Evolutionary conservation across 495 filamentous ascomycete species (phyloP).

Genomic region (Trichoderma gamsii): DNA sequence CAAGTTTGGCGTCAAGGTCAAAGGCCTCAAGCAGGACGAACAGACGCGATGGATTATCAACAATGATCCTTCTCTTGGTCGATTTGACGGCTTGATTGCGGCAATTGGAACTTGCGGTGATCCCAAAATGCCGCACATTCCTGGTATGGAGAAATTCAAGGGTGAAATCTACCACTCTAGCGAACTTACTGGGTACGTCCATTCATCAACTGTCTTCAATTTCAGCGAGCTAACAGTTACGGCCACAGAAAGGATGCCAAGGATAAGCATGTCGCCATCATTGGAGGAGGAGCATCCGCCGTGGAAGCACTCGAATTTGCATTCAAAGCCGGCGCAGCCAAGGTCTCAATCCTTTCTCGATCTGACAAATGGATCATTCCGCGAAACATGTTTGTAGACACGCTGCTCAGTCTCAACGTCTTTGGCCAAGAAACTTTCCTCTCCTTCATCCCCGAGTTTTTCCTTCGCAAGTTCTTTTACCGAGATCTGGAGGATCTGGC

Average conservation of each 20-base stretch:
- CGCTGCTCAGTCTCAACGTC: conserved; percentile 68
- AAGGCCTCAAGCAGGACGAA: conserved; percentile 60
- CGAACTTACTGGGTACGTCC: conserved; percentile 55
- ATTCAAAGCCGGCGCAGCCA: conserved; percentile 54
- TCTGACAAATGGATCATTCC: conserved; percentile 89
- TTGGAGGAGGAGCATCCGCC: conserved; percentile 75
- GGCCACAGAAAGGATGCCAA: conserved; percentile 41
- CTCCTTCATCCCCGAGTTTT: conserved; percentile 69
- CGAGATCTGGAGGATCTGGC: conserved; percentile 75
- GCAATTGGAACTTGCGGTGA: conserved; percentile 76
- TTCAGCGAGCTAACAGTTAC: not conserved
- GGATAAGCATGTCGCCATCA: conserved; percentile 65
- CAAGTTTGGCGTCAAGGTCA: conserved; percentile 62
- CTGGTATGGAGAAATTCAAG: conserved; percentile 59
- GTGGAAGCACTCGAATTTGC: conserved; percentile 83
- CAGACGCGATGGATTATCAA: conserved; percentile 68
- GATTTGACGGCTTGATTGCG: conserved; percentile 71
- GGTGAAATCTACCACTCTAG: conserved; percentile 68
- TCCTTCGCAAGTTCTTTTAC: conserved; percentile 77
- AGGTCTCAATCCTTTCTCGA: conserved; percentile 67
- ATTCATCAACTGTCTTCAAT: not conserved
- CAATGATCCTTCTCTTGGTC: conserved; percentile 60
- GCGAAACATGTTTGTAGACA: conserved; percentile 66
- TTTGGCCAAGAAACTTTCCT: conserved; percentile 69
- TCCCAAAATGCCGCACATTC: conserved; percentile 62